phyloP scores from a whole-genome alignment of 306 rosid genomes.

The Vigna nakashimae region DNA sequence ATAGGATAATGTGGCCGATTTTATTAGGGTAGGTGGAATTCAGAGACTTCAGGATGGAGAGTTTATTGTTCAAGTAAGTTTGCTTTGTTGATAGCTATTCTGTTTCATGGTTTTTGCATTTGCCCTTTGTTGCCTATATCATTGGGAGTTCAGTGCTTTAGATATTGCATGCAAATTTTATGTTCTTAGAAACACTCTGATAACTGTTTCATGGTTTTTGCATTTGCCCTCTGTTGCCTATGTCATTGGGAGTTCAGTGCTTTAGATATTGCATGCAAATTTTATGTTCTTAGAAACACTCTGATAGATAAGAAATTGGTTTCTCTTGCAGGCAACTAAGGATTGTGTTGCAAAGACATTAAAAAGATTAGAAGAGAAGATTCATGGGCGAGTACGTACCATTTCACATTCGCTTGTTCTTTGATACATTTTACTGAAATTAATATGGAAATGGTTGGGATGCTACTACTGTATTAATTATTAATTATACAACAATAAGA shows the following conservation, averaged over 20 bases:
- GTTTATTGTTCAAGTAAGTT: slow-evolving; percentile 88
- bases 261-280: neutral
- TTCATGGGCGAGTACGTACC: slow-evolving; percentile 77
- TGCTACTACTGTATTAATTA: slow-evolving; percentile 23
- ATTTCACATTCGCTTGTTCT: neutral
- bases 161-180: slow-evolving; percentile 19
- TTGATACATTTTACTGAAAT: neutral
- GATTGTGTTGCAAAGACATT: slow-evolving; percentile 92
- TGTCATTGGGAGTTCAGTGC: slow-evolving; percentile 9
- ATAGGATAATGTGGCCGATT: slow-evolving; percentile 96
- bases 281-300: slow-evolving; percentile 3
- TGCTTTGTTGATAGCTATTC: slow-evolving; percentile 19
- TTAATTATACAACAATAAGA: neutral
- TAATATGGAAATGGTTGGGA: slow-evolving; percentile 10
- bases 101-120: slow-evolving; percentile 7
- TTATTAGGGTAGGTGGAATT: slow-evolving; percentile 97
- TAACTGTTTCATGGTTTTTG: neutral
- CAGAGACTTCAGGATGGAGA: slow-evolving; percentile 97
- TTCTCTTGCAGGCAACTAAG: slow-evolving; percentile 71
- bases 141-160: neutral
- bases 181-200: slow-evolving; percentile 19
- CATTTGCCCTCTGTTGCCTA: slow-evolving; percentile 14
- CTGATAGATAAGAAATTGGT: slow-evolving; percentile 29
- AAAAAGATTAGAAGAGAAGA: slow-evolving; percentile 91
- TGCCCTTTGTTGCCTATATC: slow-evolving; percentile 16